phyloP scores from a whole-genome alignment of 2,329 filamentous ascomycete species.

The Tolypocladium paradoxum region DNA sequence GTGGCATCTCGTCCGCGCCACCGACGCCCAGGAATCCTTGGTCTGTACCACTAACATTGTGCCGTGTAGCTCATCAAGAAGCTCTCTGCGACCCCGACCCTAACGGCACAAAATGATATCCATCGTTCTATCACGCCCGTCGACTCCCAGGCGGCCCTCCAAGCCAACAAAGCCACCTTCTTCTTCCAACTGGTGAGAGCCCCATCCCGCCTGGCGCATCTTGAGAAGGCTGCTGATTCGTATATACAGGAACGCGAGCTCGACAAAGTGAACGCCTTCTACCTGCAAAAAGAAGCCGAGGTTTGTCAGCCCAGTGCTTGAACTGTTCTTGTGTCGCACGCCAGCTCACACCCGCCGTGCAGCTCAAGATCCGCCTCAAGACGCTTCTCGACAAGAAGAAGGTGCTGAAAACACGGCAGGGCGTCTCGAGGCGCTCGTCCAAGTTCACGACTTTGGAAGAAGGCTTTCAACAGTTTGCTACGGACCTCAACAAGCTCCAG shows the following conservation, averaged over 20 bases:
- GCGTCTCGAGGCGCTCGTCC: slow-evolving; percentile 75
- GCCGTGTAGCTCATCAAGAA: slow-evolving; percentile 83
- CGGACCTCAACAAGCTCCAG: slow-evolving; percentile 92
- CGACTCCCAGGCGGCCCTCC: slow-evolving; percentile 80
- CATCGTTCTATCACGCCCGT: slow-evolving; percentile 33
- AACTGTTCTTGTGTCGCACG: not conserved
- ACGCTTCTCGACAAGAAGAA: slow-evolving; percentile 93
- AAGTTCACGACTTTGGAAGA: slow-evolving; percentile 94
- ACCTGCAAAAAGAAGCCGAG: slow-evolving; percentile 96
- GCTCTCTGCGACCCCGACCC: slow-evolving; percentile 80
- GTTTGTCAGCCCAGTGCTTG: slow-evolving; percentile 35
- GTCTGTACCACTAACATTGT: not conserved
- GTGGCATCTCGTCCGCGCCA: not conserved
- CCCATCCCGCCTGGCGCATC: not conserved
- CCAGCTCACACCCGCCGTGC: slow-evolving; percentile 2
- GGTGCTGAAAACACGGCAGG: slow-evolving; percentile 71
- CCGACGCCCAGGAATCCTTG: not conserved
- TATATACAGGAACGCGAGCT: slow-evolving; percentile 78
- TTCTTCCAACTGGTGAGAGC: slow-evolving; percentile 84
- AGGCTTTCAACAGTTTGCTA: slow-evolving; percentile 94
- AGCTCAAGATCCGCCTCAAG: slow-evolving; percentile 89
- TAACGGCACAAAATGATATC: slow-evolving; percentile 63
- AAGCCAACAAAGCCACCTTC: slow-evolving; percentile 96
- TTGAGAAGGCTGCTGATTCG: not conserved
- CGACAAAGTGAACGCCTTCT: slow-evolving; percentile 97